Evolutionary conservation across 805 yeast genomes (phyloP), one percentile per base, ranked within the genome.

Genomic region (Schizosaccharomyces japonicus): DNA sequence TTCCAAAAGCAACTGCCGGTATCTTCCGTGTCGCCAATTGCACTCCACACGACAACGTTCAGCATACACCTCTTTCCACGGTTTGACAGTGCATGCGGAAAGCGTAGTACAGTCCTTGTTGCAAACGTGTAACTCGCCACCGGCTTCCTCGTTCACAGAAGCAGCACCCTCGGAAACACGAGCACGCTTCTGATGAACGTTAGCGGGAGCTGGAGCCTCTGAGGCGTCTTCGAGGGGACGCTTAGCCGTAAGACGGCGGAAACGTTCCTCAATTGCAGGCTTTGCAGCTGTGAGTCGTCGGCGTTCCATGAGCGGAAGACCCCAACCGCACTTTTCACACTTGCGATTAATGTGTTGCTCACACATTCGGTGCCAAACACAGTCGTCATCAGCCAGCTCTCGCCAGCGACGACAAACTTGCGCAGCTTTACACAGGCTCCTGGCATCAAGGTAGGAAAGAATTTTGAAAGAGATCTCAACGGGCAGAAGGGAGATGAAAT

Each of bases 321-420:
- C 98, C 98, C 98, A 90, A 13, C 98, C 98, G 64, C 98, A 90
- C 58, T 82, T 82, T 34, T 95, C 94, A 64, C 98, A 90, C 61
- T 90, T 90, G 51, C 93, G 71, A 63, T 90, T 98, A 49, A 90
- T 90, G 61, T 90, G 98, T 63, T 90, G 98, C 59, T 84, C 94
- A 59, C 98, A 90, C 84, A 90, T 78, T 54, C 87, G 85, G 59
- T 87, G 90, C 98, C 98, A 90, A 2, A 90, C 95, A 46, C 92
- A 65, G 58, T 90, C 96, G 59, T 87, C 95, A 61, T 90, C 95
- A 1, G 98, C 96, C 50, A 90, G 65, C 49, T 66, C 65, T 58
- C 81, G 76, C 98, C 98, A 90, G 47, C 72, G 73, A 48, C 75
- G 72, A 29, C 85, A 79, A 1, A 90, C 98, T 63, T 80, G 92